Evolutionary conservation across 108 stramenopile genomes (phyloP), one percentile per base, ranked within the genome.

Genomic region (Nannochloropsis salina): DNA sequence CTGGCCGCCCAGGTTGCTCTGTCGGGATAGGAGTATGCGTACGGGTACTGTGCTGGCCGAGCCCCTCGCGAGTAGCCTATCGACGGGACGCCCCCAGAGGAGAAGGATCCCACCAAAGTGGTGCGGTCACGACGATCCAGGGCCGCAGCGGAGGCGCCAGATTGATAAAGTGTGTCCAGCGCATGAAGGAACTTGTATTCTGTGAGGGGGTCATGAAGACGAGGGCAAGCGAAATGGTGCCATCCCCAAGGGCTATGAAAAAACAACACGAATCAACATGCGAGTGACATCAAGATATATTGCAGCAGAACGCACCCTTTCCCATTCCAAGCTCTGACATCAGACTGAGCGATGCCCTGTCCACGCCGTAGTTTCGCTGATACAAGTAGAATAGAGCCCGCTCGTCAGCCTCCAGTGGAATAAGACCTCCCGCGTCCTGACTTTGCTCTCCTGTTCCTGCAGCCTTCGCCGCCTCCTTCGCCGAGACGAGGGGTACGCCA

Each of bases 241-340:
- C 31, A 1, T 31, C 31, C 31, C 31, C 31, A 31, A 31, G 31
- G 31, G 31, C 31, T 31, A 31, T 31, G 31, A 31, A 1, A 31
- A 31, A 31, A 31, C 31, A 31, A 31, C 31, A 31, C 31, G 31
- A 31, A 31, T 31, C 31, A 31, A 31, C 31, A 31, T 31, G 31
- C 31, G 31, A 31, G 31, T 31, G 31, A 31, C 31, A 31, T 31
- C 31, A 31, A 31, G 31, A 31, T 31, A 31, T 31, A 31, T 1
- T n/a, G n/a, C n/a, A 74, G 61, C 61, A 74, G n/a, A n/a, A n/a
- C 61, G 61, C 61, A 74, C 61, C 61, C n/a, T 74, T 74, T n/a
- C n/a, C 20, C 61, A 74, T 74, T n/a, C 61, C 61, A n/a, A 74
- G 61, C 61, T 74, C 61, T n/a, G 61, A 74, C 3, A 6, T 74